Percentiles rank a stretch among this genome's conserved stretches.
These are phyloP conservation scores for Aspergillus brunneoviolaceus DNA, from an alignment of 2,329 filamentous ascomycete genomes.

Conservation along the genomic window DNA sequence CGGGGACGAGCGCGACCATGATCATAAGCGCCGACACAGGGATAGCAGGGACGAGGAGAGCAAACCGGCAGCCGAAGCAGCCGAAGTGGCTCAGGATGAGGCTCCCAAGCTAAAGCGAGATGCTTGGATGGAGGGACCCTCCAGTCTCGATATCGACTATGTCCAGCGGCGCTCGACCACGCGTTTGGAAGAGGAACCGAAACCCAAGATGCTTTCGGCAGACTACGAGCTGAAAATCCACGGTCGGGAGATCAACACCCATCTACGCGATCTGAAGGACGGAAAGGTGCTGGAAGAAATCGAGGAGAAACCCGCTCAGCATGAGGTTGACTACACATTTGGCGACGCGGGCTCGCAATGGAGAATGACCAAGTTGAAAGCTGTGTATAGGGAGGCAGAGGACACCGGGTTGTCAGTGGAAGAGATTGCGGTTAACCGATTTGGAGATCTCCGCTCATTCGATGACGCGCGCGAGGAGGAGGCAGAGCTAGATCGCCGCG, in stretches of 20 bases:
- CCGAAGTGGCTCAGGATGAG: constrained; percentile 43
- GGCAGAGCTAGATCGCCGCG: constrained; percentile 79
- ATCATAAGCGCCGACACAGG: constrained; percentile 50
- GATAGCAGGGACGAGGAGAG: constrained; percentile 44
- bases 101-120: constrained; percentile 63
- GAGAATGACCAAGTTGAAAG: constrained; percentile 93
- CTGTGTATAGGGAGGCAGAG: constrained; percentile 76
- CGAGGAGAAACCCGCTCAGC: constrained; percentile 54
- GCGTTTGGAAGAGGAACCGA: constrained; percentile 46
- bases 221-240: constrained; percentile 72
- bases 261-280: constrained; percentile 62
- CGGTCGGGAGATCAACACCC: constrained; percentile 75
- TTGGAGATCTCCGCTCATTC: constrained; percentile 77
- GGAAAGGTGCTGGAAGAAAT: constrained; percentile 56
- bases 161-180: constrained; percentile 61
- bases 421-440: constrained; percentile 78
- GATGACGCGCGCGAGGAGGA: constrained; percentile 93
- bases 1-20: constrained; percentile 47
- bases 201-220: constrained; percentile 46
- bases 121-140: constrained; percentile 91
- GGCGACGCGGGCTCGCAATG: constrained; percentile 88
- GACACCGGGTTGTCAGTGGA: constrained; percentile 72
- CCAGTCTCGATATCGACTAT: constrained; percentile 80
- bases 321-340: constrained; percentile 76
- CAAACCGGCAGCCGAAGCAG: constrained; percentile 30